phyloP scores from a whole-genome alignment of 1,139 yeast species.

The Geotrichum candidum region DNA sequence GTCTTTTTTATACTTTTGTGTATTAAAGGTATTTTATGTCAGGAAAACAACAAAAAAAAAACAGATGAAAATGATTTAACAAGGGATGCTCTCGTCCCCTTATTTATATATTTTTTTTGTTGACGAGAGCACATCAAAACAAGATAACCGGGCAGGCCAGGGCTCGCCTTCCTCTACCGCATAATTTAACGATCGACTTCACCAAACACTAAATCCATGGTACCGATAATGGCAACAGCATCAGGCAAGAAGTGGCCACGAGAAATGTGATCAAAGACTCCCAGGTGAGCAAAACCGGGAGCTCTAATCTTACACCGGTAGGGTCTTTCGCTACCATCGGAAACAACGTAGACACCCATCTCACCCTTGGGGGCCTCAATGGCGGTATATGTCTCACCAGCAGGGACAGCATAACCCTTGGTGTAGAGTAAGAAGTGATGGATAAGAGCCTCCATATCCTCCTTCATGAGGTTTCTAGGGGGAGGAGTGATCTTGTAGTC shows the following conservation, averaged over 20 bases:
- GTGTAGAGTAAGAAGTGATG: constrained; percentile 85
- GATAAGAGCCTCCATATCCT: constrained; percentile 88
- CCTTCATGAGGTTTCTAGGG: constrained; percentile 76
- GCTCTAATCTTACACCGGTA: constrained; percentile 91
- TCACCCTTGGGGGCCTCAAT: constrained; percentile 96
- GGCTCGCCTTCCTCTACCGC: background rate
- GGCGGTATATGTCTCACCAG: constrained; percentile 86
- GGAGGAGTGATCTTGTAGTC: constrained; percentile 84
- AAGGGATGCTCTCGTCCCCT: background rate
- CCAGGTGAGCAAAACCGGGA: constrained; percentile 87
- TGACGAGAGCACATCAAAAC: background rate
- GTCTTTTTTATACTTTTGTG: background rate
- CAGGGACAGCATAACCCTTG: constrained; percentile 85
- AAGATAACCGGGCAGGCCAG: background rate
- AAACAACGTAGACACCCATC: constrained; percentile 85
- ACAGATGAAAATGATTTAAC: background rate
- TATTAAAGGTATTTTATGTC: background rate
- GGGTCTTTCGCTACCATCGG: constrained; percentile 87
- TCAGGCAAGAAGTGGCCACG: constrained; percentile 87
- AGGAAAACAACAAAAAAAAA: background rate
- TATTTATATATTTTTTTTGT: background rate
- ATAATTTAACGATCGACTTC: constrained; percentile 76
- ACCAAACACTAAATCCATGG: constrained; percentile 92
- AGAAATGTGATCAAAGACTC: constrained; percentile 79
- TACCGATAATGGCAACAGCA: constrained; percentile 91